Evolutionary conservation across 768 basidiomycete genomes (phyloP).

Genomic region (Suillus fuscotomentosus): DNA sequence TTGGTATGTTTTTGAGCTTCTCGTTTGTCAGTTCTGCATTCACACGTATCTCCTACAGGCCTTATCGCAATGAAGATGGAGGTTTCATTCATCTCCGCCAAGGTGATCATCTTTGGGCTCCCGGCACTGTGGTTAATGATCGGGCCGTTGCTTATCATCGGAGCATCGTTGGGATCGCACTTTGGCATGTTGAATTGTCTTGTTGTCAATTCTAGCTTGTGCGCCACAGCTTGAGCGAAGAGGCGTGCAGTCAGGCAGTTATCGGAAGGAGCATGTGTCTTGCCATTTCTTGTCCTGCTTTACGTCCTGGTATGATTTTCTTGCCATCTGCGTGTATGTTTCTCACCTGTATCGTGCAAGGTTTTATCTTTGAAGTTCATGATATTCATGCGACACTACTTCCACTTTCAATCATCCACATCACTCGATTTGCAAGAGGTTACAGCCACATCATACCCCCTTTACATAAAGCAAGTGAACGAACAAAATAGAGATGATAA

Average conservation of each 20-base stretch:
- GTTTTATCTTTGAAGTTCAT: neutral
- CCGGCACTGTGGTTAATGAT: slow-evolving; percentile 1
- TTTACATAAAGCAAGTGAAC: neutral
- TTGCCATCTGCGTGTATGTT: neutral
- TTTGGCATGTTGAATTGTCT: slow-evolving; percentile 3
- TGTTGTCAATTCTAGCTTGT: neutral
- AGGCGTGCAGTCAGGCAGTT: neutral
- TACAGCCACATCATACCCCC: neutral
- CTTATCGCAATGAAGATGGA: slow-evolving; percentile 4
- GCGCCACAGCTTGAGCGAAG: neutral
- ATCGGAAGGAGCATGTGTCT: neutral
- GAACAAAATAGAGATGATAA: neutral
- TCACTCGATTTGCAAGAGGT: neutral
- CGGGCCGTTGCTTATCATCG: slow-evolving; percentile 1
- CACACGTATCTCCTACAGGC: neutral
- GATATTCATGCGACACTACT: neutral
- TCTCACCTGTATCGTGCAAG: neutral
- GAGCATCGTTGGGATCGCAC: slow-evolving; percentile 1
- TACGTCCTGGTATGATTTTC: neutral
- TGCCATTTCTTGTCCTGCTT: neutral
- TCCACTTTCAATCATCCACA: neutral
- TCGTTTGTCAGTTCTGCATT: neutral
- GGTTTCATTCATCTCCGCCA: slow-evolving; percentile 4
- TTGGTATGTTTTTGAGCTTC: neutral
- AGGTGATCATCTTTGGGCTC: slow-evolving; percentile 3